These are phyloP conservation scores for Leccinum arenicola DNA, from an alignment of 768 basidiomycete species.

Conservation along the genomic window DNA sequence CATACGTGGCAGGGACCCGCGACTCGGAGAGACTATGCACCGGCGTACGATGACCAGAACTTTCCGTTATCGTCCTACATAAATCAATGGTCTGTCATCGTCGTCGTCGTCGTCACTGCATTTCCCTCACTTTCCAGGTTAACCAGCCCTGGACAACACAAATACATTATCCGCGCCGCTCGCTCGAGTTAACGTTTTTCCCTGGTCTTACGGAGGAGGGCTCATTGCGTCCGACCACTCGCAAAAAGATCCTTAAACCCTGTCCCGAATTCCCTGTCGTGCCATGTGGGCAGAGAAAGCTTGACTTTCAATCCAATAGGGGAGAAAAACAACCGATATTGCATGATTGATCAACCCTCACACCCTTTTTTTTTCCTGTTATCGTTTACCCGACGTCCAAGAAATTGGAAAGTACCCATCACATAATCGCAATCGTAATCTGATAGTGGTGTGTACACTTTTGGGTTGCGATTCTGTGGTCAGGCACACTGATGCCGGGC, in stretches of 20 bases:
- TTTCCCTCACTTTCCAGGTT: background rate
- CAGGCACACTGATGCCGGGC: slow-evolving; percentile 19
- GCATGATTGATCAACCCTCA: background rate
- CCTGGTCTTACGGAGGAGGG: background rate
- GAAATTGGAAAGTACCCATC: background rate
- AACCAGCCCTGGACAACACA: background rate
- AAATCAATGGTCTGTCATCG: background rate
- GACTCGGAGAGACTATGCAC: background rate
- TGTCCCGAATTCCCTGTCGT: background rate
- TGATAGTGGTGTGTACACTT: slow-evolving; percentile 4
- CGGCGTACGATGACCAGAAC: background rate
- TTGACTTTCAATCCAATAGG: background rate
- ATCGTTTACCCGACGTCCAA: slow-evolving; percentile 3
- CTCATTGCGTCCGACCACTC: background rate
- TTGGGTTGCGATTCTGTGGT: background rate
- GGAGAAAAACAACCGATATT: background rate
- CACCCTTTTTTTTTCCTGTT: background rate
- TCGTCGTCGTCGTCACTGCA: background rate
- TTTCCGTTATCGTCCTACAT: background rate
- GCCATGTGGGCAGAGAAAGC: background rate
- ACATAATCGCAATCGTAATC: slow-evolving; percentile 1
- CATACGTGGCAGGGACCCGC: background rate
- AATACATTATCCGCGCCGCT: no score
- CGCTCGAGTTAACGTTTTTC: background rate
- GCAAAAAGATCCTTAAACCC: background rate